Evolutionary conservation across 108 stramenopile species (phyloP), one percentile per base, ranked within the genome.

Genomic region (Cyclostephanos invisitatus): DNA sequence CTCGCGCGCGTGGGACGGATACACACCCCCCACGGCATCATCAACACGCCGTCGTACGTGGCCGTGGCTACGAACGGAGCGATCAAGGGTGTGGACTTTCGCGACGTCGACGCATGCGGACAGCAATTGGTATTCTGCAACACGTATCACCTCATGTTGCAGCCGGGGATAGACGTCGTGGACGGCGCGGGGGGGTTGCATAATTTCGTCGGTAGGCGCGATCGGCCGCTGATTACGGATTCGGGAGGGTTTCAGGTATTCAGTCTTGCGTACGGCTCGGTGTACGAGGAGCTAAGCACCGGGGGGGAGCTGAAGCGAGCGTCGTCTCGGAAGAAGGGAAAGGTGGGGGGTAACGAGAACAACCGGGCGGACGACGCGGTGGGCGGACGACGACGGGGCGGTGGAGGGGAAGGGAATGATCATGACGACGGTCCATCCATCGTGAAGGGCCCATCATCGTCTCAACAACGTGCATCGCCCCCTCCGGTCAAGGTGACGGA

Each of bases 171-270:
- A 0, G 92, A 95, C 5, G 75, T 93, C 7, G 90, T 98, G 21
- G 72, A 72, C 35, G 83, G 86, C 2, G 91, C 94, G 18, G 97
- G 97, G n/a, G 97, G 97, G 5, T 85, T 98, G 37, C 97, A 98
- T 68, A 82, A 88, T 32, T 98, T 89, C 56, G 93, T 92, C 0
- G 85, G 88, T 49, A 76, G 91, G 4, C 64, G 44, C 42, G 54
- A 89, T 74, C 75, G 89, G 62, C 95, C 95, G 2, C 84, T 93
- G 48, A 96, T 98, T 57, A 98, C 97, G 0, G 97, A 98, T 70
- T 84, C 82, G 11, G 97, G 97, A 20, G 97, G 97, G 2, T 98
- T 98, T 74, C 97, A 97, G 81, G 91, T 97, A 0, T 95, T 97
- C 66, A 89, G 87, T 22, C 66, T 97, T 60, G 91, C 91, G 0